Conservation (phyloP, 768 basidiomycete species). For the Porphyrellus cyaneotinctus region DNA sequence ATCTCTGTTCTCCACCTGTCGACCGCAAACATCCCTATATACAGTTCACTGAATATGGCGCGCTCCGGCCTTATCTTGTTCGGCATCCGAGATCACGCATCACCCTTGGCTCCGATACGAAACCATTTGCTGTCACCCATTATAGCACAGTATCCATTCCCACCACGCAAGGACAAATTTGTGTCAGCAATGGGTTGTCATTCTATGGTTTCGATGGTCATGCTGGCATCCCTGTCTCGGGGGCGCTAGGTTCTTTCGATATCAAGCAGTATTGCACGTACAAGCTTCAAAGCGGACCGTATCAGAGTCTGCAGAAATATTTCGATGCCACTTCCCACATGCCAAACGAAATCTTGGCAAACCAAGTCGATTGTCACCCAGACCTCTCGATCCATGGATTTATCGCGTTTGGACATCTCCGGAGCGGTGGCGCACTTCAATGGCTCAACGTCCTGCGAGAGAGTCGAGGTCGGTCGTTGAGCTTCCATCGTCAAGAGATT, state of each 20-base stretch:
- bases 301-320: slow-evolving; percentile 37
- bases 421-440: slow-evolving; percentile 33
- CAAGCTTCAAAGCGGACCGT: slow-evolving; percentile 30
- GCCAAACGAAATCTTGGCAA: slow-evolving; percentile 41
- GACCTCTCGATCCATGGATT: slow-evolving; percentile 44
- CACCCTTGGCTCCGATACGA: slow-evolving; percentile 2
- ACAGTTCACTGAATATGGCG: slow-evolving; percentile 9
- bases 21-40: slow-evolving; percentile 6
- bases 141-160: slow-evolving; percentile 15
- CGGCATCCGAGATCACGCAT: slow-evolving; percentile 17
- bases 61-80: slow-evolving; percentile 10
- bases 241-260: slow-evolving; percentile 10
- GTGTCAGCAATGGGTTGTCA: slow-evolving; percentile 34
- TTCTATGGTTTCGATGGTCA: slow-evolving; percentile 29
- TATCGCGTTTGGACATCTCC: slow-evolving; percentile 41
- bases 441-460: slow-evolving; percentile 40
- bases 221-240: slow-evolving; percentile 11
- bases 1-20: slow-evolving; percentile 28
- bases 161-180: slow-evolving; percentile 8
- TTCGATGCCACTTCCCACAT: slow-evolving; percentile 35
- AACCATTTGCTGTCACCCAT: slow-evolving; percentile 12
- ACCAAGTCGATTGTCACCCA: slow-evolving; percentile 38
- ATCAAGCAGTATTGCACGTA: slow-evolving; percentile 31
- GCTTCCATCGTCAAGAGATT: slow-evolving; percentile 38
- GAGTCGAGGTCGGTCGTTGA: slow-evolving; percentile 36